These are phyloP conservation scores for Fragaria ananassa DNA, from an alignment of 306 rosid species.

Conservation along the genomic window DNA sequence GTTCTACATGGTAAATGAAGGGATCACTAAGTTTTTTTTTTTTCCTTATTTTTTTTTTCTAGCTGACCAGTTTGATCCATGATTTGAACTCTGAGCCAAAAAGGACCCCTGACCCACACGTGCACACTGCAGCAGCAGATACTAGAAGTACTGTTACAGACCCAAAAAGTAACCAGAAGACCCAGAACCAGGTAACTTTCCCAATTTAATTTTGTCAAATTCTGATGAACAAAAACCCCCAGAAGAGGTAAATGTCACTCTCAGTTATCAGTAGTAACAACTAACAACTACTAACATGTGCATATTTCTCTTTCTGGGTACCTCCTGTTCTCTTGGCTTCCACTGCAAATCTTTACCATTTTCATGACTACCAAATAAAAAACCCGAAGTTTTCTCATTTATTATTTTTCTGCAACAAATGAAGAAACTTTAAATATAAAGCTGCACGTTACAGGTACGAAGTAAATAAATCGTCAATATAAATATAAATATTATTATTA, in stretches of 20 bases:
- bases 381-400: no score
- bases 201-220: neutral
- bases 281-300: neutral
- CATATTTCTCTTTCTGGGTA: neutral
- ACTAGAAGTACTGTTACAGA: neutral
- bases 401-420: neutral
- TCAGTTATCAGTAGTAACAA: no score
- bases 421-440: neutral
- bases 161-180: neutral
- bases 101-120: neutral
- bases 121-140: neutral
- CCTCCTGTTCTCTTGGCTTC: neutral
- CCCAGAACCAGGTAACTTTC: neutral
- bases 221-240: neutral
- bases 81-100: neutral
- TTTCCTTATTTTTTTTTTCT: neutral
- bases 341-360: neutral
- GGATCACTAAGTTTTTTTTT: neutral
- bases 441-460: neutral
- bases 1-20: neutral
- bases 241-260: neutral
- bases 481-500: neutral
- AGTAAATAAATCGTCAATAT: neutral
- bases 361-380: neutral
- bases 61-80: neutral